Percentiles rank a stretch among this genome's conserved stretches.
phyloP scores from a whole-genome alignment of 148 eudicot genomes.

The Rheum nobile region DNA sequence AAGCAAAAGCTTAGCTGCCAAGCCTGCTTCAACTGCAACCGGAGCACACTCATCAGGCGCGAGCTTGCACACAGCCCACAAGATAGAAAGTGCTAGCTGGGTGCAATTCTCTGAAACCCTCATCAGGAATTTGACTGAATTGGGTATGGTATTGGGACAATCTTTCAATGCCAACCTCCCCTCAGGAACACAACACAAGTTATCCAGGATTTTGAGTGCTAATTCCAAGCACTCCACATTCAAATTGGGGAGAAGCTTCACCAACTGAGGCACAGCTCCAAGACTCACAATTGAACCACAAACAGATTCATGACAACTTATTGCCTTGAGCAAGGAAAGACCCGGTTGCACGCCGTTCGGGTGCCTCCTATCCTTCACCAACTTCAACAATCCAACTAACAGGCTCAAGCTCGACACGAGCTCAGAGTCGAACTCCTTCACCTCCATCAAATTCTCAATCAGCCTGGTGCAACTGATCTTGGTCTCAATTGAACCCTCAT shows the following conservation, averaged over 20 bases:
- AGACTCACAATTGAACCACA: conserved; percentile 47
- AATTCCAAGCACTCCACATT: conserved; percentile 53
- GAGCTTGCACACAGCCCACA: conserved; percentile 61
- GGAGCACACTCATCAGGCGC: conserved; percentile 63
- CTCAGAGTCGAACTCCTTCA: conserved; percentile 32
- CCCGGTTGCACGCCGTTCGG: conserved; percentile 52
- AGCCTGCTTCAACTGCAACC: conserved; percentile 69
- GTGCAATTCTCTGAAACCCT: conserved; percentile 64
- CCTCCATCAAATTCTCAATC: conserved; percentile 50
- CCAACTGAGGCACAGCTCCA: conserved; percentile 53
- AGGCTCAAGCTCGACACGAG: conserved; percentile 66
- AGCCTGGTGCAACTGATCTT: conserved; percentile 58
- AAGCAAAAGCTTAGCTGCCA: conserved; percentile 75
- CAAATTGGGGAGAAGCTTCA: conserved; percentile 46
- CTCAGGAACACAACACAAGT: conserved; percentile 28
- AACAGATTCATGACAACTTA: conserved; percentile 42
- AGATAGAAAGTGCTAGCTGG: conserved; percentile 53
- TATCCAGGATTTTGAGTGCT: conserved; percentile 41
- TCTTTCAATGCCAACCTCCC: conserved; percentile 46
- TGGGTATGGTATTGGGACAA: conserved; percentile 42
- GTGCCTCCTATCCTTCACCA: conserved; percentile 62
- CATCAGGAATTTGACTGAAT: conserved; percentile 61
- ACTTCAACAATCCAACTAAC: conserved; percentile 72
- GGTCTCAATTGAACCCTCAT: conserved; percentile 78
- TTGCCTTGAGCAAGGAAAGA: conserved; percentile 42